These are phyloP conservation scores for Medicago lupulina DNA, from an alignment of 306 rosid species.

Conservation along the genomic window DNA sequence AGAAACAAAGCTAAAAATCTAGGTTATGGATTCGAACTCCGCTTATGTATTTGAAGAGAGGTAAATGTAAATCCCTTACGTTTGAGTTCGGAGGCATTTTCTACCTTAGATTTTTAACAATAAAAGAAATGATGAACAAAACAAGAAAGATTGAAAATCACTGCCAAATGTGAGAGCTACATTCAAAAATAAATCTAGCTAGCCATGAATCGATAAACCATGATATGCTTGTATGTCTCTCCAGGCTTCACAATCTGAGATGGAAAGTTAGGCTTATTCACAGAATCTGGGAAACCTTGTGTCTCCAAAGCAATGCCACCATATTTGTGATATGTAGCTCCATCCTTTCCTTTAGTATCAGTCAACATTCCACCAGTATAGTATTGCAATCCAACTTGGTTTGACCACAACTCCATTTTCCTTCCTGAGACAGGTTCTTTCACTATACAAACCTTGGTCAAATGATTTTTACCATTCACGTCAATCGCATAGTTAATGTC, in stretches of 20 bases:
- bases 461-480: slow-evolving; percentile 13
- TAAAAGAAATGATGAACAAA: too few relatives aligned
- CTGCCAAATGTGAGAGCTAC: neutral
- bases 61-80: too few relatives aligned
- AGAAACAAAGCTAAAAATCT: too few relatives aligned
- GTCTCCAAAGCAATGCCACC: slow-evolving; percentile 66
- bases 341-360: slow-evolving; percentile 55
- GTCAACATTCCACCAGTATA: slow-evolving; percentile 55
- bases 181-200: slow-evolving; percentile 1
- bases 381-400: slow-evolving; percentile 64
- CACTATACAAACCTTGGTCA: slow-evolving; percentile 51
- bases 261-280: slow-evolving; percentile 62
- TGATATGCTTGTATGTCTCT: slow-evolving; percentile 55
- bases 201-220: slow-evolving; percentile 68
- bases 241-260: slow-evolving; percentile 64
- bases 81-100: too few relatives aligned
- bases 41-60: too few relatives aligned
- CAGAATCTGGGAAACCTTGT: slow-evolving; percentile 70
- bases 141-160: neutral
- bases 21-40: too few relatives aligned
- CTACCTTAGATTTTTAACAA: too few relatives aligned
- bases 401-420: slow-evolving; percentile 71
- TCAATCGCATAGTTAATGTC: slow-evolving; percentile 73
- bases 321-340: slow-evolving; percentile 43
- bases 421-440: slow-evolving; percentile 60